Percentiles rank a stretch among this genome's conserved stretches.
These are phyloP conservation scores for Globisporangium paddicum DNA, from an alignment of 352 stramenopile species.

Conservation along the genomic window DNA sequence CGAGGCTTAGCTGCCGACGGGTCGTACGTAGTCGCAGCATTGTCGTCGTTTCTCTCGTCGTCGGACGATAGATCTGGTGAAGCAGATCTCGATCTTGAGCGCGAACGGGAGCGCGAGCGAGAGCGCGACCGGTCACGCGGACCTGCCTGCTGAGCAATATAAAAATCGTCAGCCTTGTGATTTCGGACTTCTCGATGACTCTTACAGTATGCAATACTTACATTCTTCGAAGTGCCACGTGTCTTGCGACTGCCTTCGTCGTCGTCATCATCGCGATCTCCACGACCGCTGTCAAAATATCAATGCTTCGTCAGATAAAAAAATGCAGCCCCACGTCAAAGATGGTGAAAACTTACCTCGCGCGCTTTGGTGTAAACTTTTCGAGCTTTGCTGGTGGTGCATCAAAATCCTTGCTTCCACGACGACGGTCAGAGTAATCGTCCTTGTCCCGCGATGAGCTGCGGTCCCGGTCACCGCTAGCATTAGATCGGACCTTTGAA, in stretches of 20 bases:
- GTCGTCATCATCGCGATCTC: constrained; percentile 53
- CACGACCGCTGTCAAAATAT: constrained; percentile 15
- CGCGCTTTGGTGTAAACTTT: constrained; percentile 29
- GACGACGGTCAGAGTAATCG: constrained; percentile 25
- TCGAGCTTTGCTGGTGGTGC: constrained; percentile 12
- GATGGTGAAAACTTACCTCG: constrained; percentile 14
- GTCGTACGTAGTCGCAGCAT: constrained; percentile 59
- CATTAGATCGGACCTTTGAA: constrained; percentile 25
- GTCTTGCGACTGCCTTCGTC: constrained; percentile 34
- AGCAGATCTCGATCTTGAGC: constrained; percentile 42
- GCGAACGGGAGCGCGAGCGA: constrained; percentile 41
- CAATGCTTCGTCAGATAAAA: not conserved
- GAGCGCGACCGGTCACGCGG: constrained; percentile 41
- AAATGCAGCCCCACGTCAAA: not conserved
- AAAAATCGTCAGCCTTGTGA: not conserved
- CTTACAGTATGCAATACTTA: constrained; percentile 12
- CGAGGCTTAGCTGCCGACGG: constrained; percentile 29
- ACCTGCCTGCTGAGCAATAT: constrained; percentile 17
- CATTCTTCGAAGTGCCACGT: constrained; percentile 29
- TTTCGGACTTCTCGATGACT: not conserved
- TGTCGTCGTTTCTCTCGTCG: constrained; percentile 54
- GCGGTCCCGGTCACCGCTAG: constrained; percentile 21
- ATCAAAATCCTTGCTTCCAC: constrained; percentile 43
- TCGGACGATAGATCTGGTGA: constrained; percentile 63
- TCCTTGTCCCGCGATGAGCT: constrained; percentile 24